Evolutionary conservation across 495 filamentous ascomycete genomes (phyloP).

Genomic region (Penicillium turbatum): DNA sequence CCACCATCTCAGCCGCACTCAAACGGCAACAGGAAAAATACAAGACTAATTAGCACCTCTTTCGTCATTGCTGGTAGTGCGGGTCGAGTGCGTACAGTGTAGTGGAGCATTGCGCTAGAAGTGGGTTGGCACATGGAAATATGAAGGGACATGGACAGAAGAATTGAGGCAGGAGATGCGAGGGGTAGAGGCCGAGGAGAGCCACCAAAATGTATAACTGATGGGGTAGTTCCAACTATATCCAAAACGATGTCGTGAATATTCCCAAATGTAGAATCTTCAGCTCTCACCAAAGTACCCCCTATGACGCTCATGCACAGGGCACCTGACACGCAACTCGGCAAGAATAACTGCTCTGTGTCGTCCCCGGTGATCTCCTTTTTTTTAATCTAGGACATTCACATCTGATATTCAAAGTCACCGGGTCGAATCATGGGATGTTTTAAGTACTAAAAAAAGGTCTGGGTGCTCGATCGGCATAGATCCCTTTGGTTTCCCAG

Average conservation of each 20-base stretch:
- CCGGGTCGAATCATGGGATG: background rate
- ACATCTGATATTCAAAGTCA: background rate
- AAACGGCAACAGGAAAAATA: conserved; percentile 28
- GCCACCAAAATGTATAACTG: background rate
- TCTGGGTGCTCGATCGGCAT: background rate
- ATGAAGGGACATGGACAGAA: background rate
- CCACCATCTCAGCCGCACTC: conserved; percentile 45
- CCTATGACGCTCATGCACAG: conserved; percentile 5
- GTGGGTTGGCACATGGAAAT: background rate
- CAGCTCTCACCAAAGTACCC: background rate
- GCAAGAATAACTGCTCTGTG: background rate
- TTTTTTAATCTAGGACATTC: background rate
- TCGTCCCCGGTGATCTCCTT: background rate
- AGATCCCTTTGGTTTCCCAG: conserved; percentile 11
- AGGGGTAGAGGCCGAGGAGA: background rate
- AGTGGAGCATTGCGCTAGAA: conserved; percentile 11
- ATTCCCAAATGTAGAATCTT: background rate
- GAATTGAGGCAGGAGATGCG: background rate
- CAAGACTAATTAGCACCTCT: conserved; percentile 34
- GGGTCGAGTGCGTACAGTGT: conserved; percentile 1
- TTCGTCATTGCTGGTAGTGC: conserved; percentile 24
- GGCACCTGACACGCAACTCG: conserved; percentile 4
- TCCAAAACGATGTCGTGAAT: too few relatives aligned
- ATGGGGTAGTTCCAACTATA: background rate
- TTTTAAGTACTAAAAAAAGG: background rate